phyloP scores from a whole-genome alignment of 306 rosid species.

The Inga leiocalycina region DNA sequence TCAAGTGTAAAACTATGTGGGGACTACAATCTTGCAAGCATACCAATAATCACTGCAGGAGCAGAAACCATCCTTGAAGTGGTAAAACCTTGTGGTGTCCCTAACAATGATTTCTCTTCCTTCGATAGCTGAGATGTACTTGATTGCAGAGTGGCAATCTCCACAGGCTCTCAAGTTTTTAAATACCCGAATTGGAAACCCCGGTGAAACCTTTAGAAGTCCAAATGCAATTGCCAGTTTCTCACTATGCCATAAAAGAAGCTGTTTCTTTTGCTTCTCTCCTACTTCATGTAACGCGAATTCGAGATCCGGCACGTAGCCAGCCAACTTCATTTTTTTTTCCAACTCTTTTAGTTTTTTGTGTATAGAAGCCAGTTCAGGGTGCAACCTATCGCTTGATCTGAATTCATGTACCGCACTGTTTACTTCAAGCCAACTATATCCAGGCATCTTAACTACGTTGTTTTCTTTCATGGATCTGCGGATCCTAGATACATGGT shows the following conservation, averaged over 20 bases:
- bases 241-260: constrained; percentile 82
- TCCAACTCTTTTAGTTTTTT: constrained; percentile 61
- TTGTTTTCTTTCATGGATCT: constrained; percentile 67
- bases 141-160: constrained; percentile 80
- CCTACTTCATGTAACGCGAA: constrained; percentile 86
- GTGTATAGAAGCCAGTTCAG: constrained; percentile 63
- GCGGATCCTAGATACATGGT: constrained; percentile 60
- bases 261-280: constrained; percentile 76
- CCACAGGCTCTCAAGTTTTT: constrained; percentile 90
- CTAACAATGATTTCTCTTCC: constrained; percentile 78
- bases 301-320: constrained; percentile 80
- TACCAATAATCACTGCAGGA: constrained; percentile 88
- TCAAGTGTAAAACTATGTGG: constrained; percentile 13
- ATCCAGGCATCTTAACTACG: constrained; percentile 74
- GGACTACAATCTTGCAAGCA: constrained; percentile 4
- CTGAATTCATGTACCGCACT: constrained; percentile 73
- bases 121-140: constrained; percentile 81
- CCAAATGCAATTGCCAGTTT: constrained; percentile 86
- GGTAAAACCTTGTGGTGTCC: constrained; percentile 87
- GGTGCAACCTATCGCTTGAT: constrained; percentile 75
- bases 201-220: constrained; percentile 59
- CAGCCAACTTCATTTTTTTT: constrained; percentile 74
- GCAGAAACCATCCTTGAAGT: constrained; percentile 78
- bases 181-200: constrained; percentile 69
- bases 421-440: constrained; percentile 84